Evolutionary conservation across 2,329 filamentous ascomycete genomes (phyloP).

Genomic region (Penicillium sp.): DNA sequence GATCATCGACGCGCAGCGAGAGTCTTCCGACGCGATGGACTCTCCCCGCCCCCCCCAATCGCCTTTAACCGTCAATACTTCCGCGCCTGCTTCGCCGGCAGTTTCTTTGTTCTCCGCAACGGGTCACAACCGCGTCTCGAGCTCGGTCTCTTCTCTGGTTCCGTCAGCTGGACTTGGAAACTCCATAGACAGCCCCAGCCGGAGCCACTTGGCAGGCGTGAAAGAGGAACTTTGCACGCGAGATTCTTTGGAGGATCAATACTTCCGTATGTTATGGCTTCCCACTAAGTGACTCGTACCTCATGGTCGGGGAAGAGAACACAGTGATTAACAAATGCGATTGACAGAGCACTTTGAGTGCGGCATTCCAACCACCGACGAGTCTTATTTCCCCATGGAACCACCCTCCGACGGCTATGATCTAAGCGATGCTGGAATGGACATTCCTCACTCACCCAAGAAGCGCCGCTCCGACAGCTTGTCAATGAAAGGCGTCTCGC

Average conservation of each 20-base stretch:
- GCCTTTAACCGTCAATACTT: conserved; percentile 37
- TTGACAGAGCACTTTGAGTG: conserved; percentile 41
- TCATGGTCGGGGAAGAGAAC: background rate
- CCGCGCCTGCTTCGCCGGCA: conserved; percentile 43
- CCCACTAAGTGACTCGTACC: conserved; percentile 30
- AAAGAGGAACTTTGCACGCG: conserved; percentile 78
- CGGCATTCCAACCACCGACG: conserved; percentile 30
- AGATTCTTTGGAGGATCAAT: conserved; percentile 62
- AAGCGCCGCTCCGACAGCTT: conserved; percentile 55
- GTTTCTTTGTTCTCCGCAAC: conserved; percentile 44
- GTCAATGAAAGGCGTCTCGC: conserved; percentile 58
- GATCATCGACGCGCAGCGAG: conserved; percentile 36
- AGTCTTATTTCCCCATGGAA: conserved; percentile 35
- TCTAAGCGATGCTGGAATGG: conserved; percentile 66
- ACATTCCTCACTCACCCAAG: conserved; percentile 57
- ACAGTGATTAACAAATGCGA: conserved; percentile 11
- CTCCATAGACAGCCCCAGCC: conserved; percentile 55
- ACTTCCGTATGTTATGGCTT: conserved; percentile 66
- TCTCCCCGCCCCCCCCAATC: conserved; percentile 32
- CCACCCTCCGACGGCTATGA: conserved; percentile 39
- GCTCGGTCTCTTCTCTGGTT: conserved; percentile 74
- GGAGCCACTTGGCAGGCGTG: conserved; percentile 75
- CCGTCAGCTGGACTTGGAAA: conserved; percentile 59
- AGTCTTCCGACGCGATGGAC: conserved; percentile 24
- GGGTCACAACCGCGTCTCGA: conserved; percentile 50